These are phyloP conservation scores for Trichaptum fuscoviolaceum DNA, from an alignment of 768 basidiomycete species.

Conservation along the genomic window DNA sequence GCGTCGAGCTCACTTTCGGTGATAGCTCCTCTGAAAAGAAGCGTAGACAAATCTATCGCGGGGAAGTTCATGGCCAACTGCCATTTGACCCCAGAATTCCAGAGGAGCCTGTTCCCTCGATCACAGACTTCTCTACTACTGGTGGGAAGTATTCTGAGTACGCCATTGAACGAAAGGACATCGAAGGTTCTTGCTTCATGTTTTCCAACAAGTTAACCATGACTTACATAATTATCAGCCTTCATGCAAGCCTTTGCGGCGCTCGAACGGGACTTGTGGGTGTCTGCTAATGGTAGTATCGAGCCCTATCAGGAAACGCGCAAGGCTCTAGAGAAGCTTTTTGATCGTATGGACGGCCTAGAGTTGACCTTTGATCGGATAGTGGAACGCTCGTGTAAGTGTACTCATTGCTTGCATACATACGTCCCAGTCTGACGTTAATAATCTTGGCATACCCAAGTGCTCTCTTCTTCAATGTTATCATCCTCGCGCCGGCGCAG, in stretches of 20 bases:
- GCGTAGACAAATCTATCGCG: constrained; percentile 77
- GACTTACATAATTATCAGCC: constrained; percentile 32
- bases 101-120: constrained; percentile 71
- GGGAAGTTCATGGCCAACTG: constrained; percentile 78
- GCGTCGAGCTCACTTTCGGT: constrained; percentile 6
- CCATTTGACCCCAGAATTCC: constrained; percentile 83
- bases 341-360: constrained; percentile 73
- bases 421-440: constrained; percentile 9
- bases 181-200: constrained; percentile 52
- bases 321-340: constrained; percentile 56
- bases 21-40: constrained; percentile 70
- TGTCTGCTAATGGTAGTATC: constrained; percentile 37
- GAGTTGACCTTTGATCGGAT: constrained; percentile 81
- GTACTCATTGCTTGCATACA: constrained; percentile 5
- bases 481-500: constrained; percentile 65
- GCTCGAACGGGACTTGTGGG: constrained; percentile 49
- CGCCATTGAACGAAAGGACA: constrained; percentile 59
- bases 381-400: constrained; percentile 77
- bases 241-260: constrained; percentile 60
- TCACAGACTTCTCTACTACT: constrained; percentile 68
- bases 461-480: constrained; percentile 71
- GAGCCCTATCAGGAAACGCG: constrained; percentile 63
- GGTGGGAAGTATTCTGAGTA: constrained; percentile 60
- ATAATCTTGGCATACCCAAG: constrained; percentile 29
- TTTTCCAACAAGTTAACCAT: constrained; percentile 2